Conservation (phyloP, 345 rosid species). For the Gossypium ekmanianum region DNA sequence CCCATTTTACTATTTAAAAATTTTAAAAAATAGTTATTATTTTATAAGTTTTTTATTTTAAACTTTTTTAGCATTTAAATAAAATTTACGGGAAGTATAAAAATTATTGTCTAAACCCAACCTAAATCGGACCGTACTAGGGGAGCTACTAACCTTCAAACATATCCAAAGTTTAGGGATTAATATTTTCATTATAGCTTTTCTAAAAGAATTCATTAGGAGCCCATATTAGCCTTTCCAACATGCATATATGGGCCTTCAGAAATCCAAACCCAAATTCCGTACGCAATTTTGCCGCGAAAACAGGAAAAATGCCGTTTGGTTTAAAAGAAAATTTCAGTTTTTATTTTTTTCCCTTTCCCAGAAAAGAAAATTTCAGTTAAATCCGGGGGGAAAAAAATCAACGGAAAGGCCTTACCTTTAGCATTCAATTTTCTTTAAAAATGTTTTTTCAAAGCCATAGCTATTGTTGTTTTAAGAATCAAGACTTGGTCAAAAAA, state of each 20-base stretch:
- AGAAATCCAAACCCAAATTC: background rate
- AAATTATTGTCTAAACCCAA: no score
- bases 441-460: no score
- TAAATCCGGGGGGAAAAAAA: background rate
- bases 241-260: background rate
- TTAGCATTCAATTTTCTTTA: background rate
- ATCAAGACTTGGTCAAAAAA: background rate
- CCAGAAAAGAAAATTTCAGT: no score
- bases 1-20: no score
- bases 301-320: background rate
- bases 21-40: no score
- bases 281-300: background rate
- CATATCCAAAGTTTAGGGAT: no score
- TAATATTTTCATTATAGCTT: no score
- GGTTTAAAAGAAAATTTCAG: background rate
- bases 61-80: no score
- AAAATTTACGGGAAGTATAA: rapidly evolving
- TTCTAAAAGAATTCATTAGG: background rate
- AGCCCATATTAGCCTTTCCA: background rate
- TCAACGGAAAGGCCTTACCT: background rate
- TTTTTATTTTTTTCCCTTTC: no score
- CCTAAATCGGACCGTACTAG: no score
- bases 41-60: no score
- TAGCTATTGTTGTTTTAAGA: background rate
- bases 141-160: no score